Conservation (phyloP, 352 stramenopile genomes). For the Phytophthora cactorum region DNA sequence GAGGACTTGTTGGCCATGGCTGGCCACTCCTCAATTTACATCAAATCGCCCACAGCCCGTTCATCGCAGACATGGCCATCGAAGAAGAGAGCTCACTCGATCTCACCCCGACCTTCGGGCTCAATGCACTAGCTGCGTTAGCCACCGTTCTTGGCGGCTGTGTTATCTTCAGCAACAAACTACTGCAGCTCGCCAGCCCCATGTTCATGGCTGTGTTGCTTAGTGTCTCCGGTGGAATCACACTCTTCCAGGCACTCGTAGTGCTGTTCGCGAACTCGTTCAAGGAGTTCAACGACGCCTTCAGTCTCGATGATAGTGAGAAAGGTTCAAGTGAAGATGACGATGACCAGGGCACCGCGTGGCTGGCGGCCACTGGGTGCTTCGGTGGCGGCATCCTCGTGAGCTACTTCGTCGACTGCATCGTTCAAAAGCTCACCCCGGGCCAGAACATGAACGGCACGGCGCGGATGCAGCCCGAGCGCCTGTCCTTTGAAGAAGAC, state of each 20-base stretch:
- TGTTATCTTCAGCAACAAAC: constrained; percentile 75
- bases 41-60: constrained; percentile 10
- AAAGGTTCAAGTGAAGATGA: constrained; percentile 16
- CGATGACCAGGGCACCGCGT: constrained; percentile 49
- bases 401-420: constrained; percentile 57
- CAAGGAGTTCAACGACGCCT: constrained; percentile 46
- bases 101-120: constrained; percentile 49
- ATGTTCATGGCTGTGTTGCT: constrained; percentile 65
- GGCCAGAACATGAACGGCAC: constrained; percentile 44
- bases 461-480: constrained; percentile 39
- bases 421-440: constrained; percentile 20
- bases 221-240: constrained; percentile 75
- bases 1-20: neutral
- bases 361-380: constrained; percentile 81
- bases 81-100: constrained; percentile 38
- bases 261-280: constrained; percentile 66
- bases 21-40: constrained; percentile 31
- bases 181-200: constrained; percentile 68
- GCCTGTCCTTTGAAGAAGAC: constrained; percentile 43
- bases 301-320: constrained; percentile 29
- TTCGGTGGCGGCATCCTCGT: constrained; percentile 87
- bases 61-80: constrained; percentile 29
- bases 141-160: constrained; percentile 65
- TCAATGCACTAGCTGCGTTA: constrained; percentile 65
- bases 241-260: constrained; percentile 78